These are phyloP conservation scores for Hypsizygus marmoreus DNA, from an alignment of 768 basidiomycete species.

Conservation along the genomic window DNA sequence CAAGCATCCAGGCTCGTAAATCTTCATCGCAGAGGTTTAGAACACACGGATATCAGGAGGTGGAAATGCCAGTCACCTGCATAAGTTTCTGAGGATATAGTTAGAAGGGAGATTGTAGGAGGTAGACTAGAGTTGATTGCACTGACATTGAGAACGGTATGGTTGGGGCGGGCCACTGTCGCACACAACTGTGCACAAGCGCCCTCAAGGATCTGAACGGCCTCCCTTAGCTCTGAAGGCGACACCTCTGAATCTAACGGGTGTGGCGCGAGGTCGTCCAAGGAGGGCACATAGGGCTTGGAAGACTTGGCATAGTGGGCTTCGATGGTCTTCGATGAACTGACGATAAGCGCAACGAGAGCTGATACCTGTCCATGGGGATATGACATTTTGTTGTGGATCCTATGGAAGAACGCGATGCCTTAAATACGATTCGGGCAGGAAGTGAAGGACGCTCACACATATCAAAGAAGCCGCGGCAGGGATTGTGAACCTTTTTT, in stretches of 20 bases:
- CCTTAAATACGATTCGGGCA: too few species aligned
- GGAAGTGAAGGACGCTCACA: too few species aligned
- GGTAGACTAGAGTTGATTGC: neutral
- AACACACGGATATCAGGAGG: too few species aligned
- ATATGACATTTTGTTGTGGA: too few species aligned
- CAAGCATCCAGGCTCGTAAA: conserved; percentile 34
- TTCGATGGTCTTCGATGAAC: conserved; percentile 17
- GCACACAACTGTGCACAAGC: conserved; percentile 29
- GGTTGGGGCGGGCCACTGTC: conserved; percentile 24
- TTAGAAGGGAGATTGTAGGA: neutral
- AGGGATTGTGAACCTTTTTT: too few species aligned
- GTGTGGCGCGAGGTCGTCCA: conserved; percentile 22
- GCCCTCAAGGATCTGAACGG: conserved; percentile 27
- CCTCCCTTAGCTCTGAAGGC: conserved; percentile 18
- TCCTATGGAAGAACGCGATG: too few species aligned
- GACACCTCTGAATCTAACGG: conserved; percentile 21
- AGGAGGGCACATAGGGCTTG: conserved; percentile 15
- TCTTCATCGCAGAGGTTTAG: too few species aligned
- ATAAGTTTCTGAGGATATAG: conserved; percentile 5
- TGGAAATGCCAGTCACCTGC: too few species aligned
- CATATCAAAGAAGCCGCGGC: too few species aligned
- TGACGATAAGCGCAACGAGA: conserved; percentile 17
- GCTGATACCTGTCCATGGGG: conserved; percentile 10
- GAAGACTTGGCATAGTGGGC: conserved; percentile 12
- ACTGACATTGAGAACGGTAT: conserved; percentile 25